Conservation (phyloP, 192 early-diverging fungal species). For the Coemansia sp. region DNA sequence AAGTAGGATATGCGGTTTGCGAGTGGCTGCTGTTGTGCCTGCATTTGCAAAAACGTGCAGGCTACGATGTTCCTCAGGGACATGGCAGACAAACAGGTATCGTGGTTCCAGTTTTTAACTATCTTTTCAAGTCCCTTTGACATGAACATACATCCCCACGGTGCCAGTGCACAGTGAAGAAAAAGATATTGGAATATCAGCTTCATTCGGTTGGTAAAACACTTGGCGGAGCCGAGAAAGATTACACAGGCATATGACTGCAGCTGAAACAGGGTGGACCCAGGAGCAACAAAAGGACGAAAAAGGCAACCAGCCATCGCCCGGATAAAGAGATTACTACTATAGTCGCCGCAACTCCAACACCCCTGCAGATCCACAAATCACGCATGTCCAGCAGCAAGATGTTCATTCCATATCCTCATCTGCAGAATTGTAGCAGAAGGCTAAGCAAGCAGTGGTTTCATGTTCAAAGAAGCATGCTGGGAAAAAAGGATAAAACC, state of each 20-base stretch:
- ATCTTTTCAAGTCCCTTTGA: background rate
- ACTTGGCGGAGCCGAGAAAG: no score
- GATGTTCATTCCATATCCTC: background rate
- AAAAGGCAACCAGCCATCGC: background rate
- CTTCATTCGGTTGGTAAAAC: no score
- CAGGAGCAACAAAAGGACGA: no score
- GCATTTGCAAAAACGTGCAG: background rate
- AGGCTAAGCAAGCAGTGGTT: background rate
- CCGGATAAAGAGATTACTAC: background rate
- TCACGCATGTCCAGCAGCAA: background rate
- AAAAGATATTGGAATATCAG: constrained; percentile 2
- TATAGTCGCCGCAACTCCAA: background rate
- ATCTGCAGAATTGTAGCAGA: background rate
- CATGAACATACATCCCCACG: background rate
- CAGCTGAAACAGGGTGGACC: no score
- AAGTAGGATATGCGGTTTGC: background rate
- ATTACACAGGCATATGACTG: no score
- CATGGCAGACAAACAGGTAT: background rate
- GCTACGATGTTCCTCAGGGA: background rate
- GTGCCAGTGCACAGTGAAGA: background rate
- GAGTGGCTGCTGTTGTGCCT: constrained; percentile 1
- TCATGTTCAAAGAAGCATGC: background rate
- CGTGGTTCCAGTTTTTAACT: background rate
- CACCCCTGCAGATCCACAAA: background rate
- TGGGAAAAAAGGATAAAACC: background rate